Percentiles rank a stretch among this genome's conserved stretches.
Conservation (phyloP, 805 yeast species). For the Candida nonsorbophila region DNA sequence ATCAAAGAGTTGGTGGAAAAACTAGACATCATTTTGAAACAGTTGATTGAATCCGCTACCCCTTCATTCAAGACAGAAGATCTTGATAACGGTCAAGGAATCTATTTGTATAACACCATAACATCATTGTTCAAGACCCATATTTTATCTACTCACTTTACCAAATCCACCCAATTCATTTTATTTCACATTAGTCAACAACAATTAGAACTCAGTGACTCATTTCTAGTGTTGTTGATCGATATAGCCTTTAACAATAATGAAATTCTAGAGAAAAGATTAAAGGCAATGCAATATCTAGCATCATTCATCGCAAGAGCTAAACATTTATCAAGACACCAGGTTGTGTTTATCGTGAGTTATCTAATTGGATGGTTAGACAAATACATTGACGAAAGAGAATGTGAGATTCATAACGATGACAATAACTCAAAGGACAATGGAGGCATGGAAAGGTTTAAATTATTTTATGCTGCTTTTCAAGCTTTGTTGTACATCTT, state of each 20-base stretch:
- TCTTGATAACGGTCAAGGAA: slow-evolving; percentile 57
- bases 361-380: slow-evolving; percentile 81
- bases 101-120: slow-evolving; percentile 65
- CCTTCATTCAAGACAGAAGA: slow-evolving; percentile 45
- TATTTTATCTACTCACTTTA: slow-evolving; percentile 86
- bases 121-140: slow-evolving; percentile 75
- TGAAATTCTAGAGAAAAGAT: slow-evolving; percentile 67
- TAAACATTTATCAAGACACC: slow-evolving; percentile 60
- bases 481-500: slow-evolving; percentile 89
- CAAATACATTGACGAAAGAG: slow-evolving; percentile 78
- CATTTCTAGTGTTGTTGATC: slow-evolving; percentile 73
- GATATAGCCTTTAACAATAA: slow-evolving; percentile 74
- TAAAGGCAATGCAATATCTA: slow-evolving; percentile 87
- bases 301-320: slow-evolving; percentile 90
- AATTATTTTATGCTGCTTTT: slow-evolving; percentile 82
- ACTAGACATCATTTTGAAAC: slow-evolving; percentile 62
- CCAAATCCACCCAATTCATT: slow-evolving; percentile 81
- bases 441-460: slow-evolving; percentile 86
- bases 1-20: slow-evolving; percentile 56
- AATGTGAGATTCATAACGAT: slow-evolving; percentile 53
- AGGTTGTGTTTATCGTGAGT: slow-evolving; percentile 75
- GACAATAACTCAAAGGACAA: slow-evolving; percentile 11
- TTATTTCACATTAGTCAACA: slow-evolving; percentile 78
- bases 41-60: slow-evolving; percentile 50
- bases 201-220: slow-evolving; percentile 77